Percentiles rank a stretch among this genome's conserved stretches.
Evolutionary conservation across 2,329 filamentous ascomycete species (phyloP).

Genomic region (Colletotrichum sp.): DNA sequence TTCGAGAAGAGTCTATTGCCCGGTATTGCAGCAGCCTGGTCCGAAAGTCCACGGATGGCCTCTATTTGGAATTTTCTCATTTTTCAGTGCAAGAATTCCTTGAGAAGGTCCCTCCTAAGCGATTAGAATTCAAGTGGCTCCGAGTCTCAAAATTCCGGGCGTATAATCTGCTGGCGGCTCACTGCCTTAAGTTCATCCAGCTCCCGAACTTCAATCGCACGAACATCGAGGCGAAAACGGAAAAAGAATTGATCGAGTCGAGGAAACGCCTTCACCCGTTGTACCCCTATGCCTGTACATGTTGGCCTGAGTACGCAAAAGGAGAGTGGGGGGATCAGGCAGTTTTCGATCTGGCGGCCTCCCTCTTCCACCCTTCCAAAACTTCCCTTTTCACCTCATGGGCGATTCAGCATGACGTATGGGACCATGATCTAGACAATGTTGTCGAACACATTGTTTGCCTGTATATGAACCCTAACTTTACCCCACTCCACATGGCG

Average conservation of each 20-base stretch:
- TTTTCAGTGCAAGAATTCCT: background rate
- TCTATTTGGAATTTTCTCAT: background rate
- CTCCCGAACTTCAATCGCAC: background rate
- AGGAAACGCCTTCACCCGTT: background rate
- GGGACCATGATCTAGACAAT: too few species aligned
- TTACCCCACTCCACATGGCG: background rate
- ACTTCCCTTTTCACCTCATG: background rate
- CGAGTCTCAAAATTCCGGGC: background rate
- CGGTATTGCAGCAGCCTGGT: background rate
- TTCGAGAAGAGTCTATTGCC: background rate
- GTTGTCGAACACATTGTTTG: too few species aligned
- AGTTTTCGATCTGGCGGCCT: background rate
- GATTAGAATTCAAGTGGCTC: background rate
- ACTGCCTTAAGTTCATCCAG: background rate
- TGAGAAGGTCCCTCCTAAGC: rapidly evolving
- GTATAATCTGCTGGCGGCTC: background rate
- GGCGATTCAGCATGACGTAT: too few species aligned
- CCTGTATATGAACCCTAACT: too few species aligned
- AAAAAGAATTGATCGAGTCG: rapidly evolving
- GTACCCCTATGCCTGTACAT: rapidly evolving
- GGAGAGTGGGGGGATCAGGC: background rate
- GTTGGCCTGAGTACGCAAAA: background rate
- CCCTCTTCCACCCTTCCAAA: background rate
- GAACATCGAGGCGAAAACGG: rapidly evolving
- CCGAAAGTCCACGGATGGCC: background rate